Evolutionary conservation across 2,329 filamentous ascomycete species (phyloP), one percentile per base, ranked within the genome.

Genomic region (Fusarium brevicatenulatum): DNA sequence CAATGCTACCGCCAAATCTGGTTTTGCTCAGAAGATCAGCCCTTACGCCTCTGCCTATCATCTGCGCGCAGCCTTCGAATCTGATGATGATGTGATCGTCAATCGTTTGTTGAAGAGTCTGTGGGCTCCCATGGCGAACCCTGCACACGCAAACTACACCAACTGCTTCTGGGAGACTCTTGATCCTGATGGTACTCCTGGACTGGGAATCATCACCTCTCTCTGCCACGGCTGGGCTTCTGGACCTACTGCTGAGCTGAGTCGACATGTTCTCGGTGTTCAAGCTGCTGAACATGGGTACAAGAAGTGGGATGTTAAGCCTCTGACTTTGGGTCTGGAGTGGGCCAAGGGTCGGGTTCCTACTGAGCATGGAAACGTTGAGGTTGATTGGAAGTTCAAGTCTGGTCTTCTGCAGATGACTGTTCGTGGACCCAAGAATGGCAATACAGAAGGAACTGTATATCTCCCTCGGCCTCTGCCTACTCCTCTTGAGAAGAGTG

Each of bases 151-250:
- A 1, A 64, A 66, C 23, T 66, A 66, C 2, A 66, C 47, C 1
- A 64, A 66, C 10, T 56, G 47, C 2, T 66, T 66, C 47, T 66
- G 63, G 63, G 63, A 66, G 28, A 66, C 59, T 6, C 28, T 65
- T 1, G 23, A 66, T 0, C 40, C 63, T 0, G 36, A 66, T 12
- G 63, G 59, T 2, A 37, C 63, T 0, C 63, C 63, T 10, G 59
- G 63, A 0, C 36, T 66, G 0, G 59, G 63, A 0, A 11, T 56
- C 0, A 4, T 4, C 0, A 66, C 59, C 4, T 56, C 63, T 5
- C 34, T 66, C 2, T 56, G 63, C 1, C 59, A 66, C 1, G 63
- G 63, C 1, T 66, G 63, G 63, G 47, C 63, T 9, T 37, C 59
- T 37, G 59, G 47, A 12, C 63, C 63, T 7, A 64, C 63, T 9